Conservation (phyloP, 108 stramenopile species). For the Fistulifera pelliculosa region DNA sequence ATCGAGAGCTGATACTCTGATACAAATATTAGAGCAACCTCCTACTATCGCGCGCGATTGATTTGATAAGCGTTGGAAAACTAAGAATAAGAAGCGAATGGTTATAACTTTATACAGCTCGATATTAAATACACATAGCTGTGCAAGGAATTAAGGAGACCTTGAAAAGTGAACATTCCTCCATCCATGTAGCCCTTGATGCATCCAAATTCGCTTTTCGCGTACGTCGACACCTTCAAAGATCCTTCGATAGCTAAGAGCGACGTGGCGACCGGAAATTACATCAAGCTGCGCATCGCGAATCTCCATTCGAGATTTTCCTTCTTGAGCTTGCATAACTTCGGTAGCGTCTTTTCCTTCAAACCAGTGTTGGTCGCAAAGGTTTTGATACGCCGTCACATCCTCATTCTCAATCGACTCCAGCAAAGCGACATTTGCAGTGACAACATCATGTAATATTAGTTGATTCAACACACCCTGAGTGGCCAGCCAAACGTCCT, state of each 20-base stretch:
- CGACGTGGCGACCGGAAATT: slow-evolving; percentile 47
- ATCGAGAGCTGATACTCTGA: neutral
- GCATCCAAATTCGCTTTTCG: slow-evolving; percentile 45
- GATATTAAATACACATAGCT: no score
- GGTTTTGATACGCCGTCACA: slow-evolving; percentile 16
- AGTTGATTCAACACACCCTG: slow-evolving; percentile 52
- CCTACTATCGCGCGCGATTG: neutral
- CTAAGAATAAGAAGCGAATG: no score
- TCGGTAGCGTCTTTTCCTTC: slow-evolving; percentile 3
- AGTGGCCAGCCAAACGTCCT: slow-evolving; percentile 69
- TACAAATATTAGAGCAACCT: slow-evolving; percentile 1
- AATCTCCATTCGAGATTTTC: slow-evolving; percentile 2
- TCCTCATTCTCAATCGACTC: slow-evolving; percentile 35
- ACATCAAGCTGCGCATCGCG: slow-evolving; percentile 44
- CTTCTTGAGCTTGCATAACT: slow-evolving; percentile 23
- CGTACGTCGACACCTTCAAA: slow-evolving; percentile 15
- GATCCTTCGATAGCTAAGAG: slow-evolving; percentile 49
- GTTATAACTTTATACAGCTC: no score
- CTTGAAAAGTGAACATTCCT: slow-evolving; percentile 36
- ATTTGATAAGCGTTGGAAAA: no score
- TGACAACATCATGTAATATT: slow-evolving; percentile 60
- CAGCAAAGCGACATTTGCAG: slow-evolving; percentile 41
- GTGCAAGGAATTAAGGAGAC: slow-evolving; percentile 5
- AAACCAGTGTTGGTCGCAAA: slow-evolving; percentile 38
- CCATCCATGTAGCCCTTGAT: slow-evolving; percentile 36